Evolutionary conservation across 495 filamentous ascomycete species (phyloP).

Genomic region (Aspergillus panamensis): DNA sequence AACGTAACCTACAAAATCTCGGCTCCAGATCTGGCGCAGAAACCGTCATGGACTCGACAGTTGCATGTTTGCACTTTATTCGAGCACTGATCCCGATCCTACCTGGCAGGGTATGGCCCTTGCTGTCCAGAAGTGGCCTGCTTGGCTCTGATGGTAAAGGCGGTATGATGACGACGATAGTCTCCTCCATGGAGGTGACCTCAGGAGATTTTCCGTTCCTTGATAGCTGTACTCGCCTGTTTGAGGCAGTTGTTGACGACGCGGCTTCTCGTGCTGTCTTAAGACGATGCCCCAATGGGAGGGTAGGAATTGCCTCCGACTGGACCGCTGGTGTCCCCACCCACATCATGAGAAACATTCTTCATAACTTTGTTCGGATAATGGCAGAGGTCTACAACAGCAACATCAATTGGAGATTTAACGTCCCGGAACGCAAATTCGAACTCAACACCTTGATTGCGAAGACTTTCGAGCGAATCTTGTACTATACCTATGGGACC

Average conservation of each 20-base stretch:
- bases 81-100: constrained; percentile 63
- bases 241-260: constrained; percentile 72
- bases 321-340: constrained; percentile 70
- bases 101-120: constrained; percentile 83
- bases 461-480: constrained; percentile 63
- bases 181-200: constrained; percentile 71
- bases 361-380: constrained; percentile 66
- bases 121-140: constrained; percentile 73
- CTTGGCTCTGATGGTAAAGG: constrained; percentile 69
- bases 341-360: constrained; percentile 67
- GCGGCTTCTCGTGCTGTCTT: constrained; percentile 67
- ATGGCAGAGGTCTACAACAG: constrained; percentile 80
- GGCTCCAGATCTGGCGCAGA: constrained; percentile 50
- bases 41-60: constrained; percentile 55
- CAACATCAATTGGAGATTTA: constrained; percentile 78
- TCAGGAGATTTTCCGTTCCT: constrained; percentile 75
- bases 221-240: constrained; percentile 64
- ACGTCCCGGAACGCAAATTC: constrained; percentile 59
- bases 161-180: constrained; percentile 67
- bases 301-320: constrained; percentile 51
- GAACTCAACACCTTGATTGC: constrained; percentile 58
- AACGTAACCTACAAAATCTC: constrained; percentile 65
- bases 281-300: constrained; percentile 57
- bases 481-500: constrained; percentile 69
- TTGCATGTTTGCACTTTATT: constrained; percentile 76